Percentiles rank a stretch among this genome's conserved stretches.
phyloP scores from a whole-genome alignment of 768 basidiomycete genomes.

The Austroboletus festivus region DNA sequence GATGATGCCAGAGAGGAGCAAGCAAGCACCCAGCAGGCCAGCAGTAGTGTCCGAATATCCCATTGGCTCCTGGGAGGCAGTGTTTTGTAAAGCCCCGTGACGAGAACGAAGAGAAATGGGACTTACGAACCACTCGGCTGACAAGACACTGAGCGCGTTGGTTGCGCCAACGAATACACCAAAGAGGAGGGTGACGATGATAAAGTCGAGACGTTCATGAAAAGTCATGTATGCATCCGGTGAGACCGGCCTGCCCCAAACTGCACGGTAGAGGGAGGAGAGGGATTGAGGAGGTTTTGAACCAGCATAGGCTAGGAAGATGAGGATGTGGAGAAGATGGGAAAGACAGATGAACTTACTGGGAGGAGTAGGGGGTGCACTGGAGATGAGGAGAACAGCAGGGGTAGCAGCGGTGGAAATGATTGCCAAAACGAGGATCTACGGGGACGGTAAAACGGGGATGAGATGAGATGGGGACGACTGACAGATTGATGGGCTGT shows the following conservation, averaged over 20 bases:
- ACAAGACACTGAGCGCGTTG: conserved; percentile 63
- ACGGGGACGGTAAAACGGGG: neutral
- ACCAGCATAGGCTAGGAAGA: conserved; percentile 58
- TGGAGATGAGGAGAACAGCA: conserved; percentile 53
- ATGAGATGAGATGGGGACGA: conserved; percentile 2
- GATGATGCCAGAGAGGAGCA: conserved; percentile 69
- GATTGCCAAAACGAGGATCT: conserved; percentile 73
- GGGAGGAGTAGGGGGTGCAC: conserved; percentile 71
- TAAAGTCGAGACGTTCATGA: conserved; percentile 70
- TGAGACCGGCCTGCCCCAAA: conserved; percentile 43
- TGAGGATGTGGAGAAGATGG: neutral
- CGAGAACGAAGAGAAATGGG: neutral
- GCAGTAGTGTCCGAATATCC: conserved; percentile 67
- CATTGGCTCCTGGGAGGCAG: conserved; percentile 51
- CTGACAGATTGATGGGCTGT: conserved; percentile 57
- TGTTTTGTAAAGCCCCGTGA: neutral
- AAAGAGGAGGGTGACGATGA: conserved; percentile 56
- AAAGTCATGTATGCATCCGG: conserved; percentile 53
- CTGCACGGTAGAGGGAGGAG: conserved; percentile 49
- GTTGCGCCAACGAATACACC: conserved; percentile 63
- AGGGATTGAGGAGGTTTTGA: conserved; percentile 57
- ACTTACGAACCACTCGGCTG: conserved; percentile 65
- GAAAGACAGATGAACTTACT: conserved; percentile 42
- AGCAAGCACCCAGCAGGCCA: conserved; percentile 66
- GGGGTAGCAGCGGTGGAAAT: conserved; percentile 63